Conservation (phyloP, 176 grass and related monocot species). For the Tillandsia leiboldiana region DNA sequence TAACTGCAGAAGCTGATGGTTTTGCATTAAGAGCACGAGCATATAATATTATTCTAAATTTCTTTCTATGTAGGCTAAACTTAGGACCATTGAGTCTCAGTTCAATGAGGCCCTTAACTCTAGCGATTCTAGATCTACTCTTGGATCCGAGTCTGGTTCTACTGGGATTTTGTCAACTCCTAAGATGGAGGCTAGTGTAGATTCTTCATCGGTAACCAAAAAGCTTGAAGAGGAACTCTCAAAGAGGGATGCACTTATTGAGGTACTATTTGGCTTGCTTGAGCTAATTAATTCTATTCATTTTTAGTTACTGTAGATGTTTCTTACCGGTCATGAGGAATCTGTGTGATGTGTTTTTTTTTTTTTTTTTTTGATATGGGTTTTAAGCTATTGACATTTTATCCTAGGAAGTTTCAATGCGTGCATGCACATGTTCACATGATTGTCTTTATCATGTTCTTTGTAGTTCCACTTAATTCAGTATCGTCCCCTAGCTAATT, state of each 20-base stretch:
- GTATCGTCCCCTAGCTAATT: constrained; percentile 15
- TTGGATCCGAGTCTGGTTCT: constrained; percentile 69
- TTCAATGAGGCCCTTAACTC: constrained; percentile 76
- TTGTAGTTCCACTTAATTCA: constrained; percentile 12
- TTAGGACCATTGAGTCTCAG: constrained; percentile 80
- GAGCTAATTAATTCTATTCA: constrained; percentile 6
- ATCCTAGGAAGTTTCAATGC: too few species aligned
- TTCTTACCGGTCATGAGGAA: too few species aligned
- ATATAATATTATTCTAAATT: background rate
- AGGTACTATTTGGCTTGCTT: constrained; percentile 35
- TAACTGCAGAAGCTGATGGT: background rate
- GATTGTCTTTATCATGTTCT: background rate
- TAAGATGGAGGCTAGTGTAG: constrained; percentile 69
- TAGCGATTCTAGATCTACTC: constrained; percentile 77
- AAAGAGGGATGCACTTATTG: constrained; percentile 96
- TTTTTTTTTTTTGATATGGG: background rate
- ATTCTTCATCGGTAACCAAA: constrained; percentile 72
- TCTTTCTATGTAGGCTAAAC: constrained; percentile 55
- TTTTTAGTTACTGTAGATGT: too few species aligned
- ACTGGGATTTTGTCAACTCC: constrained; percentile 48
- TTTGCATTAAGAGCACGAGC: background rate
- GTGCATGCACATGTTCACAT: too few species aligned
- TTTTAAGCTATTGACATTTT: background rate
- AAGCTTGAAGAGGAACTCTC: constrained; percentile 93
- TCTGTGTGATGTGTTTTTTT: background rate